Base-by-base conservation (phyloP, 495 filamentous ascomycete genomes). In the Neurospora sp. region DNA sequence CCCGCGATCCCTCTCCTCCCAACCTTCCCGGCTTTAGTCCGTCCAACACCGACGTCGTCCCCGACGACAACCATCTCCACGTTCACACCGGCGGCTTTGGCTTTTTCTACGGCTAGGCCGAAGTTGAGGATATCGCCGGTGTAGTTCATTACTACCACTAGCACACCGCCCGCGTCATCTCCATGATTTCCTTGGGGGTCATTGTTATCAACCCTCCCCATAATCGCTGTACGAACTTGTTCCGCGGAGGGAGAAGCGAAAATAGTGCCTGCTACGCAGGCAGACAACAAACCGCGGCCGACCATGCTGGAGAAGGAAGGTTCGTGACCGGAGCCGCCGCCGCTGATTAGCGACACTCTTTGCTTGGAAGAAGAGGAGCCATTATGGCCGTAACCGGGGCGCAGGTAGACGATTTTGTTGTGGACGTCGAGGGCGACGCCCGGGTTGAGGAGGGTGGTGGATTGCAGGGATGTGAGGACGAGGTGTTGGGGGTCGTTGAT, bases 1-100 rank as follows among this genome's bases (percentile, higher is more conserved):
- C 96, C 96, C 21, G 93, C 94, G 78, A 99, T 93, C 54, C 96
- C 96, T 78, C 96, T 87, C 72, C 96, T 86, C 15, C 96, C 96
- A 9, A 98, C 96, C 81, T 97, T 98, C 4, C 96, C 95, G 8
- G 91, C 89, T 82, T 90, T 91, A 69, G 83, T 84, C 73, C 94
- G 85, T 1, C 96, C 96, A 39, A 99, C 96, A 24, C 95, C 94
- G 0, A 94, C 96, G 81, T 99, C 96, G 77, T 99, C 96, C n/a
- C 90, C 93, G 39, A 98, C 94, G 11, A 97, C 91, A 31, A 97
- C 90, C 91, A 98, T 97, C 79, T 98, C 94, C 0, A 94, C 92
- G 37, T 90, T 83, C 69, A 94, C 82, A 1, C 93, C 96, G 0
- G 89, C 86, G 0, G 94, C 94, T 73, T 91, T 90, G 13, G 93